Evolutionary conservation across 805 yeast species (phyloP).

Genomic region (Candida berthetii): DNA sequence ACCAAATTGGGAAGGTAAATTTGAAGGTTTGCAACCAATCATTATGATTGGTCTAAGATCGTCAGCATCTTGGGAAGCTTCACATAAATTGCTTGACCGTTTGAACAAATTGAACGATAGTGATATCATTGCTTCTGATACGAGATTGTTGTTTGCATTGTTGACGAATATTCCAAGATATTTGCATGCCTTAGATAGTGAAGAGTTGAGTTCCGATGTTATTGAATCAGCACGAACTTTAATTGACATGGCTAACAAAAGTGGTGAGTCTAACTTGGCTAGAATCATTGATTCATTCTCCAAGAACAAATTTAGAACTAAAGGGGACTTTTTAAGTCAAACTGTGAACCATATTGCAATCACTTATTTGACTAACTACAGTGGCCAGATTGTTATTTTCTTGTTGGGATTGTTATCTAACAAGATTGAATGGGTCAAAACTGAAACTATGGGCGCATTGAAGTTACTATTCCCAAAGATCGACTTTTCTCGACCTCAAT

Average conservation of each 20-base stretch:
- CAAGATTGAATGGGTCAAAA: conserved; percentile 69
- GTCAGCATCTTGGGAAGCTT: conserved; percentile 69
- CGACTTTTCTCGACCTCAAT: conserved; percentile 71
- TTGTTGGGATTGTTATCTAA: conserved; percentile 77
- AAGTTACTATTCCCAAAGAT: conserved; percentile 71
- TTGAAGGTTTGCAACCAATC: conserved; percentile 79
- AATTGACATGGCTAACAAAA: conserved; percentile 52
- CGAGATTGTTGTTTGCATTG: conserved; percentile 65
- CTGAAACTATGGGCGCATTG: conserved; percentile 72
- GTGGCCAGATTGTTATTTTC: conserved; percentile 69
- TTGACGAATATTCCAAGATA: conserved; percentile 81
- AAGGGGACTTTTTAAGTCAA: conserved; percentile 83
- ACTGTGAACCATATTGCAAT: conserved; percentile 63
- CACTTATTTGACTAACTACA: conserved; percentile 65
- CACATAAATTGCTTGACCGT: conserved; percentile 68
- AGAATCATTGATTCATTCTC: conserved; percentile 72
- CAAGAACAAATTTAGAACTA: conserved; percentile 79
- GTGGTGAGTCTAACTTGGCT: conserved; percentile 52
- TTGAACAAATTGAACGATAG: conserved; percentile 62
- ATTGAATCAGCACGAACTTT: conserved; percentile 49
- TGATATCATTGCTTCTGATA: conserved; percentile 68
- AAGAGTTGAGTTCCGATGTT: conserved; percentile 43
- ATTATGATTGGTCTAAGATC: conserved; percentile 83
- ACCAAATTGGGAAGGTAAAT: conserved; percentile 91
- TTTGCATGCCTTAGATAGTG: conserved; percentile 67